These are phyloP conservation scores for Lactarius tabidus DNA, from an alignment of 768 basidiomycete genomes.

Conservation along the genomic window DNA sequence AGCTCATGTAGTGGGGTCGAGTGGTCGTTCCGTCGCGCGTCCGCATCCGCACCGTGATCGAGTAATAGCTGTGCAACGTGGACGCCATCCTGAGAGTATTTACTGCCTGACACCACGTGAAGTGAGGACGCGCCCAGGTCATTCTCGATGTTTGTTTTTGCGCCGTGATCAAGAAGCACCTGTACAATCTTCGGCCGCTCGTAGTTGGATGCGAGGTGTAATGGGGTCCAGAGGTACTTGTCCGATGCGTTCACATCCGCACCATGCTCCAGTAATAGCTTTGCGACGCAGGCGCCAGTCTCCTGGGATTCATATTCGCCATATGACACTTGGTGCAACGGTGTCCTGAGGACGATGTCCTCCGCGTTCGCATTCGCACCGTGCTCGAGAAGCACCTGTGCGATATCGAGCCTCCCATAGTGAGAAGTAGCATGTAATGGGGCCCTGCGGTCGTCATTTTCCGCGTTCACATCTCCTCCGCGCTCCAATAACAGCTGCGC, in stretches of 20 bases:
- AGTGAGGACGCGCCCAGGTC: background rate
- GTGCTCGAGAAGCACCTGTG: background rate
- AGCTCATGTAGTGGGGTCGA: background rate
- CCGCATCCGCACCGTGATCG: background rate
- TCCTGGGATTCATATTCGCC: background rate
- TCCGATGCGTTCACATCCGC: background rate
- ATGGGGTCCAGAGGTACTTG: background rate
- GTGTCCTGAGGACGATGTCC: background rate
- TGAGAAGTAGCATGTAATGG: background rate
- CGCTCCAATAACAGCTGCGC: background rate
- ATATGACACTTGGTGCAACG: background rate
- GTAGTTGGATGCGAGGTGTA: background rate
- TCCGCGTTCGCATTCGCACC: background rate
- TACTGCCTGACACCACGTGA: background rate
- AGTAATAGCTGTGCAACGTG: background rate
- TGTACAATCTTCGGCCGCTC: background rate
- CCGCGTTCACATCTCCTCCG: background rate
- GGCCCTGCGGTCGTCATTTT: background rate
- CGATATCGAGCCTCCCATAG: background rate
- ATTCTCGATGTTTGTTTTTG: background rate
- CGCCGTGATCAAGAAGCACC: background rate
- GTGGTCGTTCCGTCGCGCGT: background rate
- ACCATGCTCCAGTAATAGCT: background rate
- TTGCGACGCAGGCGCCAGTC: background rate
- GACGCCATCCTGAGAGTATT: background rate